Evolutionary conservation across 176 grass and related monocot species (phyloP), one percentile per base, ranked within the genome.

Genomic region (Carex parvula): DNA sequence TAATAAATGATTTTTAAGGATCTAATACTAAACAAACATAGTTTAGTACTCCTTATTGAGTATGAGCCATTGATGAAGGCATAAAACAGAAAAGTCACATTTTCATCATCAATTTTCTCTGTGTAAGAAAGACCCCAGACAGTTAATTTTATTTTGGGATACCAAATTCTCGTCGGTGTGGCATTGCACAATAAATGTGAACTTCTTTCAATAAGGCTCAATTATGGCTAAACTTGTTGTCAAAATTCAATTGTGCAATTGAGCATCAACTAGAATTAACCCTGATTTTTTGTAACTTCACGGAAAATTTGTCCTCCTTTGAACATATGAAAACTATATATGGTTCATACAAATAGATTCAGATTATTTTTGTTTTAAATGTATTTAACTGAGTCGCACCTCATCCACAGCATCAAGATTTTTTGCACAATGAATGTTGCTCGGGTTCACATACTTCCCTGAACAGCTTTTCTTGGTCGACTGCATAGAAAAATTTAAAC

Each of bases 401-500:
- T 66, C 1, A 87, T 17, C 66, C 64, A 97, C 83, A 41, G 79
- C 86, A 55, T 85, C 1, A 41, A 93, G 20, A 22, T 78, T 59
- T 32, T 30, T 86, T 55, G 89, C 70, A 66, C 94, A 97, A 8
- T 13, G 35, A 6, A 80, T 83, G 65, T 90, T 97, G 0, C 71
- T 76, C 0, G 91, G 88, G 29, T 15, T 6, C 21, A 60, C 56
- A 70, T 85, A 97, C 7, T 93, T 83, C 0, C 67, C 88, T 54
- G 33, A 53, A 70, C 94, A 97, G 1, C 81, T 84, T 16, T 18
- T 54, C 79, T 17, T 83, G 6, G 88, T 87, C 29, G 87, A 85
- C 69, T 89, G 71, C 11, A 70, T 13, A 53, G 39, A 57, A 56
- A 52, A 35, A 54, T 62, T 35, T 14, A 44, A 14, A 75, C 15